A percentile compares a stretch with the other conserved stretches of the same genome.
These are phyloP conservation scores for Rhizophora apiculata DNA, from an alignment of 345 rosid genomes.

Conservation along the genomic window DNA sequence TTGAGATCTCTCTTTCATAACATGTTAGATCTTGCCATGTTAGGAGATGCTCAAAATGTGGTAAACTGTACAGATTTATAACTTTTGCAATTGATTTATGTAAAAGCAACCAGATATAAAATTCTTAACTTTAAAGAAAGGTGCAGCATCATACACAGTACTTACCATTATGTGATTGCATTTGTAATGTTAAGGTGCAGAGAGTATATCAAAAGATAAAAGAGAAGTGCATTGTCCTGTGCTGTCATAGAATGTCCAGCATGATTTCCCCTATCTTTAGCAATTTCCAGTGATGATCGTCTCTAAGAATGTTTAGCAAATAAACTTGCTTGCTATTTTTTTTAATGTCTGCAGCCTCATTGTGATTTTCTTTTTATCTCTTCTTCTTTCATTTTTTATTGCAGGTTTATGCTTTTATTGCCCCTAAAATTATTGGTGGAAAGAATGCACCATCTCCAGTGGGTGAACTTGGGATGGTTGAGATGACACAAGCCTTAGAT, in stretches of 20 bases:
- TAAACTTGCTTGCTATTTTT: not conserved
- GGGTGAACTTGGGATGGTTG: slow-evolving; percentile 98
- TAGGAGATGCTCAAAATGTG: no score
- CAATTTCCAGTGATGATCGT: not conserved
- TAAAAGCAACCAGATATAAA: no score
- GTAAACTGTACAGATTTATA: no score
- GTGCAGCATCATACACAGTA: no score
- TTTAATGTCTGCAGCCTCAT: not conserved
- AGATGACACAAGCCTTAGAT: slow-evolving; percentile 95
- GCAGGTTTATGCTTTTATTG: slow-evolving; percentile 88
- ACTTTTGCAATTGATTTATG: no score
- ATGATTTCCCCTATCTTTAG: not conserved
- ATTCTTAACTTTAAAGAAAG: no score
- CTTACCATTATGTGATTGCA: no score
- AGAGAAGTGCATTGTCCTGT: no score
- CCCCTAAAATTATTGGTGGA: slow-evolving; percentile 95
- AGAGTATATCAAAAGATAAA: no score
- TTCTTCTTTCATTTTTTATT: not conserved
- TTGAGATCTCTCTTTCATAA: no score
- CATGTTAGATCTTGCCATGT: no score
- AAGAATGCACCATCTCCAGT: slow-evolving; percentile 86
- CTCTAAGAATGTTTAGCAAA: not conserved
- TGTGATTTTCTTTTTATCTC: not conserved
- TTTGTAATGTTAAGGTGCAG: no score
- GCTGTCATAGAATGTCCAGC: not conserved